phyloP scores from a whole-genome alignment of 371 early-diverging fungal genomes.

The Basidiobolus meristosporus region DNA sequence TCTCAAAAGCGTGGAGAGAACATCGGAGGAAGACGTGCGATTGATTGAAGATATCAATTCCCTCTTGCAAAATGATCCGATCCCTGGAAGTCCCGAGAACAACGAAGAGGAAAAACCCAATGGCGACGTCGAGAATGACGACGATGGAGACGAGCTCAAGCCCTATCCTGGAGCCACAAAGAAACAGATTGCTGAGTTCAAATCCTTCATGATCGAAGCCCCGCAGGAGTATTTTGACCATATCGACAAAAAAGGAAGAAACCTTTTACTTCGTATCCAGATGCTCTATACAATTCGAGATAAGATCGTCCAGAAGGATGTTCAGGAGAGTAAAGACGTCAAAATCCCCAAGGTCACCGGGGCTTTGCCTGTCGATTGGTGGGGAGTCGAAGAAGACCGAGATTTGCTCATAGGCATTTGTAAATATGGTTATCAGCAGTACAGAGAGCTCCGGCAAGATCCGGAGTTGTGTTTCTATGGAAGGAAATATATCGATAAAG shows the following conservation, averaged over 20 bases:
- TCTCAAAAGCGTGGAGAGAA: no score
- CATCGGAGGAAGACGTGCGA: no score
- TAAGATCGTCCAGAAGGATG: slow-evolving; percentile 32
- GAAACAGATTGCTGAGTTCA: slow-evolving; percentile 34
- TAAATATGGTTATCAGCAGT: slow-evolving; percentile 67
- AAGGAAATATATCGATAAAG: no score
- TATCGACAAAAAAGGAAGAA: slow-evolving; percentile 42
- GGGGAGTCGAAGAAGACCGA: slow-evolving; percentile 65
- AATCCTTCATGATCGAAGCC: slow-evolving; percentile 44
- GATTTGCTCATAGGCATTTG: slow-evolving; percentile 58
- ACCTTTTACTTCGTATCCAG: slow-evolving; percentile 52
- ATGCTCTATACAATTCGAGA: slow-evolving; percentile 53
- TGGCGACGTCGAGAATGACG: no score
- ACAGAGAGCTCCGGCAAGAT: slow-evolving; percentile 39
- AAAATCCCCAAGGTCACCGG: no score
- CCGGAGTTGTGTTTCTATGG: slow-evolving; percentile 52
- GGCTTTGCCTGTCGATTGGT: slow-evolving; percentile 51
- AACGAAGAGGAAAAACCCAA: no score
- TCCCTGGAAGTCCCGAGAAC: no score
- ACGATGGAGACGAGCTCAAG: slow-evolving; percentile 17
- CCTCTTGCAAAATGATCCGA: no score
- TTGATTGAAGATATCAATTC: no score
- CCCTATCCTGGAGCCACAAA: slow-evolving; percentile 39
- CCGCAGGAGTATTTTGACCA: slow-evolving; percentile 52
- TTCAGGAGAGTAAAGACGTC: slow-evolving; percentile 15